Evolutionary conservation across 1,284 basidiomycete genomes (phyloP).

Genomic region (Phellopilus nigrolimitatus): DNA sequence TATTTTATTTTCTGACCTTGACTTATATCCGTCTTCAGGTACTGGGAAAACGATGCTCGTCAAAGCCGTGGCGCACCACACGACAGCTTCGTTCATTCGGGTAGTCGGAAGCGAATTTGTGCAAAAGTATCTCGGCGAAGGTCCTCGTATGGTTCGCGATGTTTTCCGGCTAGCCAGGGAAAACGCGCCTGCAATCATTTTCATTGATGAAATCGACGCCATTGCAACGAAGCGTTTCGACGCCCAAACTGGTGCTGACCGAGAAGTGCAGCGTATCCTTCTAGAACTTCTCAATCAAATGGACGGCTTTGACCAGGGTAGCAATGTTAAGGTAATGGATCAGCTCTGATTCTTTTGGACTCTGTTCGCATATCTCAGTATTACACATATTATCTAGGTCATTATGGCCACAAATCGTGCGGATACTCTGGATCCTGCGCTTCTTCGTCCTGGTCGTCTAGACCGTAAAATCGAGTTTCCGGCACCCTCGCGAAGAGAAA

Average conservation of each 20-base stretch:
- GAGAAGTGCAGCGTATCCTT: conserved; percentile 98
- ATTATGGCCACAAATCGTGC: conserved; percentile 99
- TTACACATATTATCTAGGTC: conserved; percentile 50
- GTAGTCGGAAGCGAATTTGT: conserved; percentile 99
- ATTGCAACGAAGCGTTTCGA: conserved; percentile 99
- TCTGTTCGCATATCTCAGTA: background rate
- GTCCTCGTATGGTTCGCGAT: conserved; percentile 99
- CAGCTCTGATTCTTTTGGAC: background rate
- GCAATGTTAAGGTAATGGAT: conserved; percentile 87
- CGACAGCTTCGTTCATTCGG: conserved; percentile 95
- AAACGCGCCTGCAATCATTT: conserved; percentile 97
- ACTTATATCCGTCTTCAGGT: conserved; percentile 44
- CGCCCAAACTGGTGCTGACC: conserved; percentile 97
- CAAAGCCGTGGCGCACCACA: conserved; percentile 97
- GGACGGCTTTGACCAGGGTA: conserved; percentile 99
- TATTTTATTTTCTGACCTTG: background rate
- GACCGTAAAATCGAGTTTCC: conserved; percentile 99
- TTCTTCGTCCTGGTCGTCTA: conserved; percentile 95
- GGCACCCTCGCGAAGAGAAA: conserved; percentile 89
- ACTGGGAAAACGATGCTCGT: conserved; percentile 99
- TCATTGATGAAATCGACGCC: conserved; percentile 99
- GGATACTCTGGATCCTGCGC: conserved; percentile 93
- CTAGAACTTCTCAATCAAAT: conserved; percentile 99
- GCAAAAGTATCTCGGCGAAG: conserved; percentile 99
- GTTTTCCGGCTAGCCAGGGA: conserved; percentile 97